Percentiles rank a stretch among this genome's conserved stretches.
Conservation (phyloP, 768 basidiomycete genomes). For the Suillus ampliporus region DNA sequence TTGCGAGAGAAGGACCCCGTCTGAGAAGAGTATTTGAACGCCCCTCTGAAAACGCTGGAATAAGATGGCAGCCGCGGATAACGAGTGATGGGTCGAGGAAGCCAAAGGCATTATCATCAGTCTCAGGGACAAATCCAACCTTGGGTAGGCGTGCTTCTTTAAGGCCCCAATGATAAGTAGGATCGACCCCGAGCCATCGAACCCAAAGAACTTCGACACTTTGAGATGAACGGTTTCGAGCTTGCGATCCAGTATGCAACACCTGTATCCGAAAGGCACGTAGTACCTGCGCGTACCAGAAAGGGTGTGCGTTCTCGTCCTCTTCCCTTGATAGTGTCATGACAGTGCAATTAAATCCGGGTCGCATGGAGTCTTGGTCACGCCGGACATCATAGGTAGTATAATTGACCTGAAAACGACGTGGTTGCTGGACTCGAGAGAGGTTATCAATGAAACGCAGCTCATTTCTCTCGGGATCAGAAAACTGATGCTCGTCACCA, state of each 20-base stretch:
- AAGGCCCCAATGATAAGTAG: slow-evolving; percentile 16
- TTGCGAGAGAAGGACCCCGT: slow-evolving; percentile 7
- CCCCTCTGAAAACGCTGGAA: slow-evolving; percentile 31
- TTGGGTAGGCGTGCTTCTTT: slow-evolving; percentile 23
- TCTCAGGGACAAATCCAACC: slow-evolving; percentile 24
- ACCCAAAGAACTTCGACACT: slow-evolving; percentile 31
- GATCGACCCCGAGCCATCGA: slow-evolving; percentile 23
- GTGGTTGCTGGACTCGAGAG: neutral
- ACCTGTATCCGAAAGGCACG: slow-evolving; percentile 28
- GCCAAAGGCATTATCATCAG: slow-evolving; percentile 25
- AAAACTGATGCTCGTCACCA: slow-evolving; percentile 17
- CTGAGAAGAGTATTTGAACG: slow-evolving; percentile 17
- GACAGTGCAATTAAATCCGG: slow-evolving; percentile 19
- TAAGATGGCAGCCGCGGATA: slow-evolving; percentile 29
- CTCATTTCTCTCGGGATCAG: slow-evolving; percentile 11
- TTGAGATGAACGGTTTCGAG: slow-evolving; percentile 12
- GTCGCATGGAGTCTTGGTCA: slow-evolving; percentile 26
- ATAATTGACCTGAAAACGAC: slow-evolving; percentile 20
- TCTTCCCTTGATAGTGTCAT: slow-evolving; percentile 28
- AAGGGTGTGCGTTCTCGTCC: slow-evolving; percentile 18
- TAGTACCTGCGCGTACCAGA: slow-evolving; percentile 29
- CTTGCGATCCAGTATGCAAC: slow-evolving; percentile 1
- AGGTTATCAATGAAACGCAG: slow-evolving; percentile 20
- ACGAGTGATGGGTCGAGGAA: slow-evolving; percentile 29
- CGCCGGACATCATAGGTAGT: slow-evolving; percentile 26